Evolutionary conservation across 2,329 filamentous ascomycete species (phyloP).

Genomic region (Cordyceps farinosa): DNA sequence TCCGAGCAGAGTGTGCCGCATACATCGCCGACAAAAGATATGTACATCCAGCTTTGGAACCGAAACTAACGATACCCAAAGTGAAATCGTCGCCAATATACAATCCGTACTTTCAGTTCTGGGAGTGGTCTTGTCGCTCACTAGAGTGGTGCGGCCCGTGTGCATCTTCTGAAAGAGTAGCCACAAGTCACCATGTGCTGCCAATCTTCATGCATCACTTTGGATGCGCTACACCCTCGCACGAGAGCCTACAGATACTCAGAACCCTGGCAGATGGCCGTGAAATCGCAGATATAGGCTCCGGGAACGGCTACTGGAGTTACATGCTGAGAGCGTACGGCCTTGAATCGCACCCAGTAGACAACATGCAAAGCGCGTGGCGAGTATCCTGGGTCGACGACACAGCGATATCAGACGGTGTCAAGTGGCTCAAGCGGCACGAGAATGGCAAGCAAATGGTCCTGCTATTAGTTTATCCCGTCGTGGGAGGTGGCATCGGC

Average conservation of each 20-base stretch:
- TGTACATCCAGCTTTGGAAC: constrained; percentile 42
- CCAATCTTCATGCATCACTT: constrained; percentile 77
- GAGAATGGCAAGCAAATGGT: constrained; percentile 52
- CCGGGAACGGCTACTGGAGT: constrained; percentile 73
- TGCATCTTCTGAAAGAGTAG: constrained; percentile 47
- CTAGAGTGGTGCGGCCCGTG: constrained; percentile 65
- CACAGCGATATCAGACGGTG: constrained; percentile 60
- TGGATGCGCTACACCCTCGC: constrained; percentile 66
- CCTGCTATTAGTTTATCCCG: constrained; percentile 68
- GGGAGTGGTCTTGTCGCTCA: constrained; percentile 60
- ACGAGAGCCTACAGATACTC: constrained; percentile 61
- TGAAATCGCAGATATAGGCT: constrained; percentile 62
- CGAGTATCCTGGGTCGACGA: constrained; percentile 66
- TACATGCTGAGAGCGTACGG: constrained; percentile 63
- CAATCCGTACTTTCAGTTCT: constrained; percentile 68
- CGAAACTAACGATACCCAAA: constrained; percentile 43
- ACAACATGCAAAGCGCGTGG: constrained; percentile 66
- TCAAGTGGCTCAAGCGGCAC: constrained; percentile 51
- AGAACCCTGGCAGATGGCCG: constrained; percentile 51
- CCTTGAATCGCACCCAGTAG: constrained; percentile 55
- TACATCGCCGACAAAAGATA: constrained; percentile 53
- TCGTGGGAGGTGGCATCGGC: constrained; percentile 61
- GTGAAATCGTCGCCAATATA: constrained; percentile 40
- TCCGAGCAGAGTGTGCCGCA: constrained; percentile 53
- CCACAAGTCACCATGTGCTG: constrained; percentile 63